Base-by-base conservation (phyloP, 2,329 filamentous ascomycete genomes). In the Cyclaneusma minus region DNA sequence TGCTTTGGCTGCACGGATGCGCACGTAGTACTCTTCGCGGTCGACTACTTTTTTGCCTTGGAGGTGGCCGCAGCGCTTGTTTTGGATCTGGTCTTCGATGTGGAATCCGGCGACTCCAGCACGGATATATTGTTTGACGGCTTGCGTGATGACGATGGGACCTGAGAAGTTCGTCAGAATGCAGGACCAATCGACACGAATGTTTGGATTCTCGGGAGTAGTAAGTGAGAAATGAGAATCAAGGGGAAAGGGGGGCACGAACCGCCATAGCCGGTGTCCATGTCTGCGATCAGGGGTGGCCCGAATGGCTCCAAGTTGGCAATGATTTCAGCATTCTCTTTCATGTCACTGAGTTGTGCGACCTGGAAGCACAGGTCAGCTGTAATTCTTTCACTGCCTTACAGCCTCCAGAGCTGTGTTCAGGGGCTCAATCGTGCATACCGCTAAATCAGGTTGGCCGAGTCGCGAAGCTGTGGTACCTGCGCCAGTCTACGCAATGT, bases 61-160 rank as follows among this genome's bases (percentile, higher is more conserved):
- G 1, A 77, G 51, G 40, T 77, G 72, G 1, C 72, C 72, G 43
- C 71, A 78, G n/a, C 69, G 62, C 51, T 78, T 77, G 28, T 60
- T 63, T 24, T 61, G 51, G 16, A 74, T 55, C 47, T 76, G 68
- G 44, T 73, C 68, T 43, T 74, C 68, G 31, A 74, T 59, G 38
- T 74, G 68, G 11, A 71, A 48, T 0, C 54, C 68, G 1, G 68
- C 67, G 4, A 74, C 59, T n/a, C 67, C 67, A 3, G 58, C 52
- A 12, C 55, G 51, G 27, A 57, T 55, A 46, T 71, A 71, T 22
- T 55, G 47, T n/a, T 53, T 45, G 6, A 66, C 55, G 3, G 65
- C 64, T 14, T 64, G 57, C 2, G 60, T 55, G 21, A 71, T 57
- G 50, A 59, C 62, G 22, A 58, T 48, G 3, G 60, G 57, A 5